Percentiles rank a stretch among this genome's conserved stretches.
Conservation (phyloP, 106 monocot species). For the Phalaenopsis equestris region DNA sequence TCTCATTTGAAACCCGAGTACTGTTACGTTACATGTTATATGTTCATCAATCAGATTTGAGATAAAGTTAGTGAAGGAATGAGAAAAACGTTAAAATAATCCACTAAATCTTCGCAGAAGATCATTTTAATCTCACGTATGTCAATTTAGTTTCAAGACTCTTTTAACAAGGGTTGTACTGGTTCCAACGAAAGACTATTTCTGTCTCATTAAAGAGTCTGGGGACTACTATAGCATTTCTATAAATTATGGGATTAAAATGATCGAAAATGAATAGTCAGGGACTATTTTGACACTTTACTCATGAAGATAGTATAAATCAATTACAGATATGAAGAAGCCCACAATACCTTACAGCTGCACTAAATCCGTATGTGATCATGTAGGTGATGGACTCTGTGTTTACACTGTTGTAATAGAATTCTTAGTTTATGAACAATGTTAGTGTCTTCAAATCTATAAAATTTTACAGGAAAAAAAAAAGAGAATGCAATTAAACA, state of each 20-base stretch:
- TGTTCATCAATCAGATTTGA: not conserved
- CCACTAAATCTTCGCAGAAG: no score
- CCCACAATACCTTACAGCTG: constrained; percentile 61
- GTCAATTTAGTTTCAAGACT: no score
- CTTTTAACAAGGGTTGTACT: no score
- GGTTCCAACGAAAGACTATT: no score
- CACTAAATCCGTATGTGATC: constrained; percentile 75
- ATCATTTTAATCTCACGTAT: no score
- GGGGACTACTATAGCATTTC: no score
- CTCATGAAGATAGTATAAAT: not conserved
- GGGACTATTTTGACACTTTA: no score
- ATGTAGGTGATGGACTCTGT: constrained; percentile 63
- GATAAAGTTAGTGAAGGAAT: not conserved
- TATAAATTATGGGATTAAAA: no score
- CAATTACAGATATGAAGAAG: not conserved
- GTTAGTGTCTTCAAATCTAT: not conserved
- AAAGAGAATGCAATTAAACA: not conserved
- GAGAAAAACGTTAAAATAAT: no score
- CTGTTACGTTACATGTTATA: constrained; percentile 15
- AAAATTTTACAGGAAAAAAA: not conserved
- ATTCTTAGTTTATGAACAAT: constrained; percentile 2
- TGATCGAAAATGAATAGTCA: no score
- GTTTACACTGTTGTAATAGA: constrained; percentile 41
- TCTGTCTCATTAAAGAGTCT: no score
- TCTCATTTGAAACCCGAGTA: constrained; percentile 79